Evolutionary conservation across 176 grass and related monocot genomes (phyloP), one percentile per base, ranked within the genome.

Genomic region (Juncus effusus): DNA sequence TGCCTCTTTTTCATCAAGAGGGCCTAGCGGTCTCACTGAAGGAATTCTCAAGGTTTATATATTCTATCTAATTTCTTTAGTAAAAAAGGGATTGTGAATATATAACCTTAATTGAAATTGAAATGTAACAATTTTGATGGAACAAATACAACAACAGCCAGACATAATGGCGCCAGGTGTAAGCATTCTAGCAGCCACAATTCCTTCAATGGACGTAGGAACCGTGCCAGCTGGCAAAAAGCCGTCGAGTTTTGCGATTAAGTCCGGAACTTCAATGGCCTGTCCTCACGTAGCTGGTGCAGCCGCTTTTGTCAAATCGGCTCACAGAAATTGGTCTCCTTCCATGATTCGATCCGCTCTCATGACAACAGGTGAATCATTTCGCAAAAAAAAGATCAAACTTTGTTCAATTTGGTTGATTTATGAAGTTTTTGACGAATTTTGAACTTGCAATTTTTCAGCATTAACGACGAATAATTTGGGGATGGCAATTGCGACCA

Each of bases 301-400:
- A 10, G 82, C 78, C 49, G 94, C 94, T 66, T 97, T 92, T 73
- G 67, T 97, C 15, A 97, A 84, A 73, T 80, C 94, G 3, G 88
- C 85, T 35, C 88, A 92, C 74, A 78, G 85, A 10, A 82, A 71
- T 62, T 97, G 94, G 88, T 80, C 94, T 39, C 85, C 94, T 42
- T 92, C 94, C 60, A 97, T 97, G 94, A 73, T 97, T 66, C 73
- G 88, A 78, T 97, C 94, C 41, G 94, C 94, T 57, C 88, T 97
- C 63, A 97, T 97, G 88, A 97, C 88, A 58, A 97, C 88, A 80
- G 83, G 90, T 86, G 76, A 14, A 42, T 60, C 58, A 8, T 41
- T 56, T 10, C 0, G 6, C 53, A 4, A 56, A 38, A 72, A 72
- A 72, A 45, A 42, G 42, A n/a, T 63, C 8, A 42, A 59, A 8